phyloP scores from a whole-genome alignment of 148 eudicot species.

The Heliosperma pusillum region DNA sequence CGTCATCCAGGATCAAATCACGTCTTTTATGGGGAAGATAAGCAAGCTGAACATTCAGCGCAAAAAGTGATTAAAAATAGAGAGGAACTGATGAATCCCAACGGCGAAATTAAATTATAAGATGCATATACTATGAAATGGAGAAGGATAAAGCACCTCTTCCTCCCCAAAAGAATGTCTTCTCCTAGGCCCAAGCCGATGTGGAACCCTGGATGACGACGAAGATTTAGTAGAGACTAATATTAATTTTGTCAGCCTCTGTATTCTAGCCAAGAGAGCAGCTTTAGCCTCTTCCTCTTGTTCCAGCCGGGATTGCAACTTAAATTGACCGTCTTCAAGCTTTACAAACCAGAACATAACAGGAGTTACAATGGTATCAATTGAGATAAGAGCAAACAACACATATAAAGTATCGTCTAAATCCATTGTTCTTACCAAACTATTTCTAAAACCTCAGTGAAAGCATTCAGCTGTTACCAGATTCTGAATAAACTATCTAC shows the following conservation, averaged over 20 bases:
- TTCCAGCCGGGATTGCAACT: slow-evolving; percentile 92
- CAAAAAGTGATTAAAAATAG: not conserved
- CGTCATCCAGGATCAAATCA: slow-evolving; percentile 86
- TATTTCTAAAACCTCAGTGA: not conserved
- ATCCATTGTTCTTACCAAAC: not conserved
- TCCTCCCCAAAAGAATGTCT: slow-evolving; percentile 99
- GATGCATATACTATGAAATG: not conserved
- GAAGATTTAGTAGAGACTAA: slow-evolving; percentile 90
- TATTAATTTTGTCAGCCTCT: slow-evolving; percentile 84
- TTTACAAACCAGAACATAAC: slow-evolving; percentile 36
- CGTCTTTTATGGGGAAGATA: slow-evolving; percentile 92
- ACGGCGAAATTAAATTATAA: not conserved
- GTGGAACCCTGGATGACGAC: slow-evolving; percentile 68
- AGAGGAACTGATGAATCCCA: not conserved
- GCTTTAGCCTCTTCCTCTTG: slow-evolving; percentile 99
- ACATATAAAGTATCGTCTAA: not conserved
- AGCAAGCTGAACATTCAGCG: slow-evolving; percentile 59
- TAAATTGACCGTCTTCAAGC: slow-evolving; percentile 98
- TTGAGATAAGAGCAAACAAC: not conserved
- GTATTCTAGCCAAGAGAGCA: slow-evolving; percentile 91
- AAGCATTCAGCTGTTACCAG: not conserved
- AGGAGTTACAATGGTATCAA: slow-evolving; percentile 1
- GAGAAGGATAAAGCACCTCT: slow-evolving; percentile 48
- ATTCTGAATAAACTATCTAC: not conserved
- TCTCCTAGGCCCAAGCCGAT: slow-evolving; percentile 70